Conservation (phyloP, 192 early-diverging fungal species). For the Cladochytrium replicatum region DNA sequence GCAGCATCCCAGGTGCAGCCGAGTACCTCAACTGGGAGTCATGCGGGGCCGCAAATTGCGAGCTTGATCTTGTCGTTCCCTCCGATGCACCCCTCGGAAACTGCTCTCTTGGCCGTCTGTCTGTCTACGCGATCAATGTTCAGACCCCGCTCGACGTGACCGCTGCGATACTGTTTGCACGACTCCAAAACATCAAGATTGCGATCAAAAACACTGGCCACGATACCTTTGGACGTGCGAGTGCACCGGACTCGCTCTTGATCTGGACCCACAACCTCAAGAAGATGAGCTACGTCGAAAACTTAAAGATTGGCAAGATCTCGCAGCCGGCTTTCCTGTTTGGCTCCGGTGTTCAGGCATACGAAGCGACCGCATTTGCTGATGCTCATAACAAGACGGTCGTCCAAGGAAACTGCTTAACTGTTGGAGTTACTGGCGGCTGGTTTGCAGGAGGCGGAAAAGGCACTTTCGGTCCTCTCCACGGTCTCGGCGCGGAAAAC, state of each 20-base stretch:
- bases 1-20: too few species aligned
- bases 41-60: too few species aligned
- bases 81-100: too few species aligned
- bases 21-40: too few species aligned
- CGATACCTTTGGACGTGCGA: slow-evolving; percentile 34
- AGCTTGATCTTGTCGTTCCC: too few species aligned
- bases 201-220: slow-evolving; percentile 50
- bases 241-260: slow-evolving; percentile 28
- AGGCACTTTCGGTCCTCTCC: not conserved
- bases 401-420: slow-evolving; percentile 28
- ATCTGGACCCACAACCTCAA: slow-evolving; percentile 38
- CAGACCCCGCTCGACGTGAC: not conserved
- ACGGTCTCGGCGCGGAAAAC: not conserved
- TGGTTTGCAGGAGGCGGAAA: slow-evolving; percentile 13
- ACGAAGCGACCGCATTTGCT: slow-evolving; percentile 20
- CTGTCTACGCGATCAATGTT: slow-evolving; percentile 5
- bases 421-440: slow-evolving; percentile 37
- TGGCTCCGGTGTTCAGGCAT: slow-evolving; percentile 32
- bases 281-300: slow-evolving; percentile 13
- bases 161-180: not conserved
- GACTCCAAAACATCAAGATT: slow-evolving; percentile 30
- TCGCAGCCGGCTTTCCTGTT: slow-evolving; percentile 16
- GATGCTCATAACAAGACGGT: slow-evolving; percentile 25
- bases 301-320: slow-evolving; percentile 17
- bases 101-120: slow-evolving; percentile 1